A percentile compares a stretch with the other conserved stretches of the same genome.
These are phyloP conservation scores for Chaetomium strumarium DNA, from an alignment of 2,329 filamentous ascomycete species.

Conservation along the genomic window DNA sequence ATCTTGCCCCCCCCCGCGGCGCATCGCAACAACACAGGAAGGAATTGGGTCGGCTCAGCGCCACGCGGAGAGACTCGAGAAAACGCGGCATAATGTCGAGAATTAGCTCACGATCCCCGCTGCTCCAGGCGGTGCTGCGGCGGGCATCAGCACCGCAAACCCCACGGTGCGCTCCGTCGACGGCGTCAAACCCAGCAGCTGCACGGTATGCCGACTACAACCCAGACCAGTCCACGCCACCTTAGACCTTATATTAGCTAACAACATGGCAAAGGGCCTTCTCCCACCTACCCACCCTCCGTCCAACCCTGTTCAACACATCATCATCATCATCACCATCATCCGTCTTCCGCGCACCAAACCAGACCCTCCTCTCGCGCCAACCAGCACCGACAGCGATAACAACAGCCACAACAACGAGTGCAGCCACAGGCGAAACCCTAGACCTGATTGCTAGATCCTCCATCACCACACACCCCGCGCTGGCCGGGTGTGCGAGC, in stretches of 20 bases:
- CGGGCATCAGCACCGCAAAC: slow-evolving; percentile 14
- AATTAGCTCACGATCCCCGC: slow-evolving; percentile 12
- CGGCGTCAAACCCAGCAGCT: background rate
- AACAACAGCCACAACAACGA: slow-evolving; percentile 24
- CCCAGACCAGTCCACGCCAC: slow-evolving; percentile 36
- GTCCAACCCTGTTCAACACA: slow-evolving; percentile 39
- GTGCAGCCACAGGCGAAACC: slow-evolving; percentile 12
- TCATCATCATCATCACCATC: slow-evolving; percentile 7
- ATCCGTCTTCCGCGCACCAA: slow-evolving; percentile 14
- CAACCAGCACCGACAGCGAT: slow-evolving; percentile 27
- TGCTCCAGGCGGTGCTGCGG: slow-evolving; percentile 18
- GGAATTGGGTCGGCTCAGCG: background rate
- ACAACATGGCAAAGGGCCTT: slow-evolving; percentile 25
- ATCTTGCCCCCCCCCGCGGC: slow-evolving; percentile 1
- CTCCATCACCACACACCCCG: slow-evolving; percentile 48
- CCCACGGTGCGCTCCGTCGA: background rate
- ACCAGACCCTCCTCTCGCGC: background rate
- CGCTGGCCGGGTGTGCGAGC: slow-evolving; percentile 36
- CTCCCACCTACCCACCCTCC: slow-evolving; percentile 44
- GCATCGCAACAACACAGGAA: slow-evolving; percentile 3
- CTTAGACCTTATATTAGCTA: background rate
- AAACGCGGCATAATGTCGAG: slow-evolving; percentile 10
- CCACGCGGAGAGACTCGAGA: background rate
- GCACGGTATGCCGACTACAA: slow-evolving; percentile 30
- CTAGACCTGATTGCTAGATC: slow-evolving; percentile 42